Percentiles rank a stretch among this genome's conserved stretches.
Evolutionary conservation across 352 stramenopile species (phyloP).

Genomic region (Phytophthora tubulina): DNA sequence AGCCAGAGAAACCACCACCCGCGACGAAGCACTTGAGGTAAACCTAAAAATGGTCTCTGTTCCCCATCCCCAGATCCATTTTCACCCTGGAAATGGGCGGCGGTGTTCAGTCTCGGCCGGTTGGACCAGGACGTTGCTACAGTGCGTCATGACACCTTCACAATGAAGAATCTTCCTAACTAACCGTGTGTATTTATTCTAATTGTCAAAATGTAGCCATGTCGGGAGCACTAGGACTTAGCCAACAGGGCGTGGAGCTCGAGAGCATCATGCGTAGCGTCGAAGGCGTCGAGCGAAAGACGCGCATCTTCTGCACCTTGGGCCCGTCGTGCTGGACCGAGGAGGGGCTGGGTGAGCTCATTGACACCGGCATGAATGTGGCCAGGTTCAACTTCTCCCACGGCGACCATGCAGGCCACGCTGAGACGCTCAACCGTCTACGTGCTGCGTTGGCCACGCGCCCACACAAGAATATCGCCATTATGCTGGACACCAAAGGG

Average conservation of each 20-base stretch:
- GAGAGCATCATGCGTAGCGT: conserved; percentile 51
- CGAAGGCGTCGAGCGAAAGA: conserved; percentile 56
- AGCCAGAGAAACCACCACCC: conserved; percentile 26
- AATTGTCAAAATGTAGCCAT: conserved; percentile 30
- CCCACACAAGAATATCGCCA: conserved; percentile 85
- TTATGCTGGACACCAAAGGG: conserved; percentile 98
- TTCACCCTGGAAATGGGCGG: conserved; percentile 37
- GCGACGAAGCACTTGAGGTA: conserved; percentile 30
- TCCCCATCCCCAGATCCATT: conserved; percentile 24
- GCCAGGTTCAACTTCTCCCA: conserved; percentile 99
- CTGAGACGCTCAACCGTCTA: conserved; percentile 75
- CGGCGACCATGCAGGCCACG: conserved; percentile 93
- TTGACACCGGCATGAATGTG: conserved; percentile 95
- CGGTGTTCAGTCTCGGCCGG: conserved; percentile 35
- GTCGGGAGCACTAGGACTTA: conserved; percentile 43
- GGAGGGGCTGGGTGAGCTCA: conserved; percentile 90
- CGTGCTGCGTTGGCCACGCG: conserved; percentile 64
- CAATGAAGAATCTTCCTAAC: background rate
- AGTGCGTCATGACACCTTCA: conserved; percentile 22
- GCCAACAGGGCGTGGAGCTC: conserved; percentile 44
- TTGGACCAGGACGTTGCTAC: conserved; percentile 40
- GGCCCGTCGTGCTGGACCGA: conserved; percentile 94
- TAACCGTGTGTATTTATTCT: conserved; percentile 1
- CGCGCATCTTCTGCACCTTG: conserved; percentile 93
- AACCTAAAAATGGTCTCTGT: conserved; percentile 11